phyloP scores from a whole-genome alignment of 2,329 filamentous ascomycete genomes.

The Alternaria incomplexa region DNA sequence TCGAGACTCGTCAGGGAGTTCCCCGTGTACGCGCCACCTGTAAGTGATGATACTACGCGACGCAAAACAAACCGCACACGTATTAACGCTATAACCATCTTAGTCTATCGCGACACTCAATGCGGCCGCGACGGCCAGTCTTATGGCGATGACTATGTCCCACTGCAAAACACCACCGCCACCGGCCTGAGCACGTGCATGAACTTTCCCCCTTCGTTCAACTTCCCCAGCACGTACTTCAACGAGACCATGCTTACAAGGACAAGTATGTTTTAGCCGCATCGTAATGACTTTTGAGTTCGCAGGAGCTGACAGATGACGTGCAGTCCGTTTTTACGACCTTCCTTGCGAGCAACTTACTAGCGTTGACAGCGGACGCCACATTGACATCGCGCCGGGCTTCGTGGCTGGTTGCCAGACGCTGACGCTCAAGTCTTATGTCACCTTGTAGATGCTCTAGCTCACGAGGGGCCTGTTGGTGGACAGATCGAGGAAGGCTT shows the following conservation, averaged over 20 bases:
- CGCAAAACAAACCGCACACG: not conserved
- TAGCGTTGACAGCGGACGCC: not conserved
- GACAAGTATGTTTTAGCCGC: not conserved
- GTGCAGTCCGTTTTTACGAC: slow-evolving; percentile 12
- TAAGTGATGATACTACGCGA: not conserved
- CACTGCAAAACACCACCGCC: not conserved
- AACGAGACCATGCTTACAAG: not conserved
- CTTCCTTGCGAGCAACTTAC: slow-evolving; percentile 3
- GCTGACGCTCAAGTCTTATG: slow-evolving; percentile 10
- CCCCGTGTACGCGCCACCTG: slow-evolving; percentile 16
- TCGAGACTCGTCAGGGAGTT: not conserved
- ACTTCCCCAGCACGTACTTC: slow-evolving; percentile 9
- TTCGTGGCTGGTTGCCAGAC: slow-evolving; percentile 3
- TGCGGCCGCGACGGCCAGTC: not conserved
- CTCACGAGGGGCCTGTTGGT: not conserved
- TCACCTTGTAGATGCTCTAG: slow-evolving; percentile 2
- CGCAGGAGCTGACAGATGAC: not conserved
- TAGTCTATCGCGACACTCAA: slow-evolving; percentile 5
- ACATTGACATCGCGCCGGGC: slow-evolving; percentile 8
- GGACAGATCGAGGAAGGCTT: not conserved
- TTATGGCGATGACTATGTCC: slow-evolving; percentile 7
- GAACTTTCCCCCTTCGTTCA: slow-evolving; percentile 2
- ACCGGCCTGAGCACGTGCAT: slow-evolving; percentile 6
- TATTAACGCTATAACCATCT: not conserved
- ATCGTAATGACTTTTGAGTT: not conserved